Percentiles rank a stretch among this genome's conserved stretches.
These are phyloP conservation scores for Corinectria fuckeliana DNA, from an alignment of 2,329 filamentous ascomycete species.

Conservation along the genomic window DNA sequence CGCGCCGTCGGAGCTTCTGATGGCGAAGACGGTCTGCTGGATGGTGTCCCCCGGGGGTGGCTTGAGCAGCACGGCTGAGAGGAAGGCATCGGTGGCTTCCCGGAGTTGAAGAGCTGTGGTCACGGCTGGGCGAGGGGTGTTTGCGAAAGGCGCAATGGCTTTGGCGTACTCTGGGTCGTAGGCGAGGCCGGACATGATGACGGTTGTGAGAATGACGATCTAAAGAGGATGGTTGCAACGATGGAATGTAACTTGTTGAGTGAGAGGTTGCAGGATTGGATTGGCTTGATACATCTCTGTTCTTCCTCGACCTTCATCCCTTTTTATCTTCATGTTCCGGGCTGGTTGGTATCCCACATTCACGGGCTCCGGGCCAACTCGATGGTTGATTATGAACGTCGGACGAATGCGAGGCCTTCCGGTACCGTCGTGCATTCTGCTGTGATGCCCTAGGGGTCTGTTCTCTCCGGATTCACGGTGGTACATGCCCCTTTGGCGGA, in stretches of 20 bases:
- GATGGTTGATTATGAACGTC: neutral
- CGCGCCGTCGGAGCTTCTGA: conserved; percentile 23
- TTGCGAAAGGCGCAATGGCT: conserved; percentile 17
- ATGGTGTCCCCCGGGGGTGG: conserved; percentile 2
- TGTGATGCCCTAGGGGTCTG: no score
- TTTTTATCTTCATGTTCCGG: conserved; percentile 7
- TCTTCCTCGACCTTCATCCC: no score
- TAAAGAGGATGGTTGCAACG: neutral
- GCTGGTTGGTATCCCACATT: neutral
- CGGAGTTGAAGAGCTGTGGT: conserved; percentile 26
- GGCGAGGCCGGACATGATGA: conserved; percentile 18
- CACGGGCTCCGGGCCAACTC: neutral
- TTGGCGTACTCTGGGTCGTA: conserved; percentile 31
- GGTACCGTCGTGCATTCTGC: neutral
- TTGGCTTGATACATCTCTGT: neutral
- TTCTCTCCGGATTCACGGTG: neutral
- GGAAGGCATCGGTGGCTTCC: conserved; percentile 6
- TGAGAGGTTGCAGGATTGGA: neutral
- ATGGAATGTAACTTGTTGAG: neutral
- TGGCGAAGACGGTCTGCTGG: conserved; percentile 15
- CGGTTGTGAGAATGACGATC: no score
- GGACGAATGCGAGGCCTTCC: neutral
- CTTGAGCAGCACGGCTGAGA: conserved; percentile 12
- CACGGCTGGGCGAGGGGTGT: conserved; percentile 2
- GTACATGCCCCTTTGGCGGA: neutral